phyloP scores from a whole-genome alignment of 192 early-diverging fungal species.

The Chytriomyces hyalinus region DNA sequence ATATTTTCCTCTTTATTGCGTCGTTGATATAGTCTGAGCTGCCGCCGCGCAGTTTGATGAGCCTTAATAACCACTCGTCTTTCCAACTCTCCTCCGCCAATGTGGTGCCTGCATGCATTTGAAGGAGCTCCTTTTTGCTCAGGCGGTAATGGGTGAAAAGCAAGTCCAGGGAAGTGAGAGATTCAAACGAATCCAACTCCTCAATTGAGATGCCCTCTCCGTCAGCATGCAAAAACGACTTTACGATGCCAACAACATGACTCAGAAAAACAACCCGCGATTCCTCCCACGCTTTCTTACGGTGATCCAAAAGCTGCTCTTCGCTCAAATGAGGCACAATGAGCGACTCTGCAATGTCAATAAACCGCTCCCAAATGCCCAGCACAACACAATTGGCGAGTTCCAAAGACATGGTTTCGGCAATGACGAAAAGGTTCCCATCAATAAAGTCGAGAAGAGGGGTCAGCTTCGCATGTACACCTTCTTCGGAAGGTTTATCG shows the following conservation, averaged over 20 bases:
- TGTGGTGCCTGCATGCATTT: background rate
- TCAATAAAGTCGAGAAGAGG: constrained; percentile 25
- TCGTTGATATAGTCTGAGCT: constrained; percentile 13
- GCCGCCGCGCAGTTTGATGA: constrained; percentile 23
- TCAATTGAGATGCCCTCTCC: constrained; percentile 10
- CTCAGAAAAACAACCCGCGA: constrained; percentile 26
- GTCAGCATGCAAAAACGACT: constrained; percentile 26
- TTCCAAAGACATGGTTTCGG: constrained; percentile 9
- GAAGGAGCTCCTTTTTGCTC: background rate
- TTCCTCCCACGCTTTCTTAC: constrained; percentile 25
- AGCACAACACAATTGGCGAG: constrained; percentile 18
- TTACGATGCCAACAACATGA: constrained; percentile 16
- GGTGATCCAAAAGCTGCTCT: constrained; percentile 7
- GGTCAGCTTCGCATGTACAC: constrained; percentile 11
- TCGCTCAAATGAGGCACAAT: constrained; percentile 22
- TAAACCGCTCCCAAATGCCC: constrained; percentile 24
- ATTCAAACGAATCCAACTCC: constrained; percentile 12
- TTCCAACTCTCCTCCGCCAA: constrained; percentile 2
- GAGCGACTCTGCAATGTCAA: constrained; percentile 16
- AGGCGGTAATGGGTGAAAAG: background rate
- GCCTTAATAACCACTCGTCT: constrained; percentile 25
- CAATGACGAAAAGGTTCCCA: constrained; percentile 16
- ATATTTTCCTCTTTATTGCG: constrained; percentile 6
- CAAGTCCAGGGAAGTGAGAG: background rate
- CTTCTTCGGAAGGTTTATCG: constrained; percentile 20